Conservation (phyloP, 768 basidiomycete species). For the Favolaschia claudopus region DNA sequence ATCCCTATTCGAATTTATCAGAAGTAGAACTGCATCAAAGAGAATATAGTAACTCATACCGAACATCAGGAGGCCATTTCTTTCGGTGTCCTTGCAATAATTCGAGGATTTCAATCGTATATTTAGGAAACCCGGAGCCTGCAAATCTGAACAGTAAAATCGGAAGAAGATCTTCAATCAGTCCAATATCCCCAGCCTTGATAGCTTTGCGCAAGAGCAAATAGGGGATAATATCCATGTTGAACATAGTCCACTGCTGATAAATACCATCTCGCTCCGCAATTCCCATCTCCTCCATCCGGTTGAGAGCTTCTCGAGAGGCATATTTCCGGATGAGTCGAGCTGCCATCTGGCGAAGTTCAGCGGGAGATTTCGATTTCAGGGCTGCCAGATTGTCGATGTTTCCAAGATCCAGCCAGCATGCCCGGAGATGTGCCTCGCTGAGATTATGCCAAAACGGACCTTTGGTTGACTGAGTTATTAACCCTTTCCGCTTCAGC, state of each 20-base stretch:
- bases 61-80: slow-evolving; percentile 14
- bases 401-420: slow-evolving; percentile 22
- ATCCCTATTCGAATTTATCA: slow-evolving; percentile 11
- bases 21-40: background rate
- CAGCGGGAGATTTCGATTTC: background rate
- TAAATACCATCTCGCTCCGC: background rate
- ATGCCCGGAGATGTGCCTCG: slow-evolving; percentile 29
- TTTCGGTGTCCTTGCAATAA: slow-evolving; percentile 17
- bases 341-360: background rate
- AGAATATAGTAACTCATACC: background rate
- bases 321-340: background rate
- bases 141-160: slow-evolving; percentile 21
- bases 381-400: background rate
- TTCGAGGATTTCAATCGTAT: slow-evolving; percentile 26
- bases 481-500: slow-evolving; percentile 19
- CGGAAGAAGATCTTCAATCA: slow-evolving; percentile 22
- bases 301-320: background rate
- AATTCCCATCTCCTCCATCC: background rate
- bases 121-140: slow-evolving; percentile 21
- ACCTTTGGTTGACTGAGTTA: slow-evolving; percentile 4
- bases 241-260: too few species aligned
- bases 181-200: slow-evolving; percentile 25
- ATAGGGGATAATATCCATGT: background rate
- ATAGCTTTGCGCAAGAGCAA: slow-evolving; percentile 8
- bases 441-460: slow-evolving; percentile 10